phyloP scores from a whole-genome alignment of 306 rosid genomes.

The Acacia crassicarpa region DNA sequence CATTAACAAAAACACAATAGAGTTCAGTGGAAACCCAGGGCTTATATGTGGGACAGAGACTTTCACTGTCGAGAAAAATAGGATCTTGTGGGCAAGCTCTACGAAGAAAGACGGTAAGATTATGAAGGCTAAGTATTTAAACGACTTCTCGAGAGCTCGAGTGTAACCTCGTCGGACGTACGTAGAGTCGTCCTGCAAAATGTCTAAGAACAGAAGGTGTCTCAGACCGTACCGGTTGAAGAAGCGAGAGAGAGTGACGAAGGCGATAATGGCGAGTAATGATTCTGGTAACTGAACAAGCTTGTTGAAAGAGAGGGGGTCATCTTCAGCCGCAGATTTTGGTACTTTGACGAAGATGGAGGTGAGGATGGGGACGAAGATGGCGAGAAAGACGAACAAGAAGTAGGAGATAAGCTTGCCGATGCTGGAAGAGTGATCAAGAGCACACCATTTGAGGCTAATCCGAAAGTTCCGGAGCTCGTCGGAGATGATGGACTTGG shows the following conservation, averaged over 20 bases:
- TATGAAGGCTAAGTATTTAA: conserved; percentile 60
- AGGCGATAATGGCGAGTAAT: conserved; percentile 57
- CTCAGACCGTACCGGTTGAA: conserved; percentile 65
- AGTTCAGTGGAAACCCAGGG: conserved; percentile 46
- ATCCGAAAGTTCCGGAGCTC: conserved; percentile 62
- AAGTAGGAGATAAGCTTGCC: conserved; percentile 63
- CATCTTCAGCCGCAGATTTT: conserved; percentile 36
- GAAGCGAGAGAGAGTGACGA: conserved; percentile 70
- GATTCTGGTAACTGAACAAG: conserved; percentile 85
- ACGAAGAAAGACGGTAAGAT: conserved; percentile 70
- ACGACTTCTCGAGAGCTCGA: conserved; percentile 63
- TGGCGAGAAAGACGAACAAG: conserved; percentile 51
- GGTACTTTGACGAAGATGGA: conserved; percentile 46
- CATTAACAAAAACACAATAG: conserved; percentile 47
- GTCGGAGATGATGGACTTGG: conserved; percentile 52
- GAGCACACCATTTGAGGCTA: conserved; percentile 83
- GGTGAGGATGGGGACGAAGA: conserved; percentile 55
- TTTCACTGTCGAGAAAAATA: conserved; percentile 59
- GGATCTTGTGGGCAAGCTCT: conserved; percentile 69
- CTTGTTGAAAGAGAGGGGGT: conserved; percentile 65
- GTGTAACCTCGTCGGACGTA: conserved; percentile 61
- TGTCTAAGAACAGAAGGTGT: conserved; percentile 73
- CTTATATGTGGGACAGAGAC: conserved; percentile 43
- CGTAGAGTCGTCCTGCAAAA: conserved; percentile 49
- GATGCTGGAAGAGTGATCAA: conserved; percentile 66